phyloP scores from a whole-genome alignment of 2,329 filamentous ascomycete species.

The Gaeumannomyces sp. region DNA sequence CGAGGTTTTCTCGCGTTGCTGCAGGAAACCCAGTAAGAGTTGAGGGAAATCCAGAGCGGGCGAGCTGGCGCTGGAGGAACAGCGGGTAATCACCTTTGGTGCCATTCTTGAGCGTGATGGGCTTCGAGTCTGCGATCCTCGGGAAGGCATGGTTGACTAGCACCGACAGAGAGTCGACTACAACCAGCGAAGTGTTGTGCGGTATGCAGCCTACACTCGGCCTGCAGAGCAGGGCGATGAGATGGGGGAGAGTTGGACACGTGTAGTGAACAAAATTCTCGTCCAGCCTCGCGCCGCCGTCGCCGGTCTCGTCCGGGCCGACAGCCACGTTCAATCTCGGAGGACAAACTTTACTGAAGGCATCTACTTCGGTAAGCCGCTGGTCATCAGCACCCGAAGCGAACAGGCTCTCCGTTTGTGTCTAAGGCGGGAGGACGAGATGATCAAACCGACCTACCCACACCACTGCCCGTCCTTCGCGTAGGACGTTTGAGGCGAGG shows the following conservation, averaged over 20 bases:
- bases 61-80: neutral
- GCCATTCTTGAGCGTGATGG: slow-evolving; percentile 27
- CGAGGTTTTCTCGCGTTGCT: neutral
- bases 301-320: slow-evolving; percentile 8
- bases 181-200: slow-evolving; percentile 55
- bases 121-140: slow-evolving; percentile 37
- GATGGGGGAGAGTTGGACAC: slow-evolving; percentile 59
- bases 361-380: slow-evolving; percentile 29
- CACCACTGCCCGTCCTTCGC: slow-evolving; percentile 56
- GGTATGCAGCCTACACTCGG: slow-evolving; percentile 61
- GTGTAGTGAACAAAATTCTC: slow-evolving; percentile 41
- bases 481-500: slow-evolving; percentile 57
- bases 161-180: slow-evolving; percentile 73
- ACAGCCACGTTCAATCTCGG: slow-evolving; percentile 12
- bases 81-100: slow-evolving; percentile 29
- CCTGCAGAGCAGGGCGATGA: slow-evolving; percentile 67
- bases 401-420: neutral
- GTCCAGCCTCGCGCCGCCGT: slow-evolving; percentile 16
- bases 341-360: slow-evolving; percentile 31
- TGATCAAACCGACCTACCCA: slow-evolving; percentile 63
- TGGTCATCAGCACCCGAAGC: neutral
- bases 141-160: slow-evolving; percentile 74
- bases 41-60: slow-evolving; percentile 1
- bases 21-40: neutral
- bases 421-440: slow-evolving; percentile 6